A percentile compares a stretch with the other conserved stretches of the same genome.
phyloP scores from a whole-genome alignment of 1,284 basidiomycete genomes.

The Pseudozyma tsukubaensis region DNA sequence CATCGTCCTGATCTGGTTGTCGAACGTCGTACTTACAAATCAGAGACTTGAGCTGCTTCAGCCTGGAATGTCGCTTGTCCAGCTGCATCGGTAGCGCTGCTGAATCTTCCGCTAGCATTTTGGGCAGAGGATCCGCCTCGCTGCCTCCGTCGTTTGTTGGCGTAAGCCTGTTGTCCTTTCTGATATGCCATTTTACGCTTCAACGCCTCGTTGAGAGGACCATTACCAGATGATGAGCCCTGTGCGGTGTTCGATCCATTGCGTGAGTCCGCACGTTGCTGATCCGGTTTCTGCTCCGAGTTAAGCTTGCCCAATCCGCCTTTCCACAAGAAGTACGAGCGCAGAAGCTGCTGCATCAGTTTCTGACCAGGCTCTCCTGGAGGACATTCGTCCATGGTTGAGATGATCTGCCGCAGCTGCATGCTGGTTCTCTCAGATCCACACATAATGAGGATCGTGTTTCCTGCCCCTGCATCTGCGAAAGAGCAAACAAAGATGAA shows the following conservation, averaged over 20 bases:
- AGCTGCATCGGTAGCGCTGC: slow-evolving; percentile 17
- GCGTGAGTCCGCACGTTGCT: slow-evolving; percentile 4
- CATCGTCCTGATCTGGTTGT: background rate
- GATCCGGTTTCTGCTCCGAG: slow-evolving; percentile 40
- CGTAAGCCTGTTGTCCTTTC: slow-evolving; percentile 54
- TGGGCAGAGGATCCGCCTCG: slow-evolving; percentile 59
- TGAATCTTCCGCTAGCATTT: slow-evolving; percentile 15
- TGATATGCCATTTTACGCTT: slow-evolving; percentile 55
- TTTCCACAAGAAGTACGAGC: slow-evolving; percentile 85
- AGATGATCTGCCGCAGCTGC: slow-evolving; percentile 60
- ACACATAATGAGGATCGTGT: slow-evolving; percentile 67
- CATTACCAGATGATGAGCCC: background rate
- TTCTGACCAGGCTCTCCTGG: slow-evolving; percentile 63
- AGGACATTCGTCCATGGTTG: slow-evolving; percentile 50
- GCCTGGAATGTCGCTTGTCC: slow-evolving; percentile 57
- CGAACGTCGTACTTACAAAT: slow-evolving; percentile 73
- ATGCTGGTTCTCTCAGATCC: slow-evolving; percentile 52
- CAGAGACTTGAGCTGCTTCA: slow-evolving; percentile 74
- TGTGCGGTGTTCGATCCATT: slow-evolving; percentile 17
- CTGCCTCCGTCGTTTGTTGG: slow-evolving; percentile 69
- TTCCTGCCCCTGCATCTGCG: slow-evolving; percentile 31
- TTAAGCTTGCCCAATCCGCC: slow-evolving; percentile 72
- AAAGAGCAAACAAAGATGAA: background rate
- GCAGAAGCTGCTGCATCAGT: slow-evolving; percentile 83
- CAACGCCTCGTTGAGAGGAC: slow-evolving; percentile 46